phyloP scores from a whole-genome alignment of 176 grass and related monocot species.

The Aegilops sharonensis region DNA sequence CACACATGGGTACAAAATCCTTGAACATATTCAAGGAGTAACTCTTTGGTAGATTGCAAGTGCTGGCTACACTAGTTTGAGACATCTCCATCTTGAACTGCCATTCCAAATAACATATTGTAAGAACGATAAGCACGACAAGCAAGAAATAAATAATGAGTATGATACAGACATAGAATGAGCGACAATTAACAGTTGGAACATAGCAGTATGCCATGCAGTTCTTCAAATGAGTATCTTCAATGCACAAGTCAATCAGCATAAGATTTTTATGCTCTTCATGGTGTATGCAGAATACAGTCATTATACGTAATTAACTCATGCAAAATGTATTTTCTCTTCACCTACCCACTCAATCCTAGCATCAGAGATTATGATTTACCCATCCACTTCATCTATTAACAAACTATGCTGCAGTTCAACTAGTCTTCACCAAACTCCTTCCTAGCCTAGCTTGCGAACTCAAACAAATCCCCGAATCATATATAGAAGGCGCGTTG shows the following conservation, averaged over 20 bases:
- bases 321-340: neutral
- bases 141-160: neutral
- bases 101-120: slow-evolving; percentile 32
- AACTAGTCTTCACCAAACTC: neutral
- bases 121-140: neutral
- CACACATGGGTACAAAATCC: slow-evolving; percentile 91
- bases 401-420: neutral
- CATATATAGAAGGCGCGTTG: neutral
- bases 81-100: slow-evolving; percentile 99
- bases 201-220: neutral
- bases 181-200: neutral
- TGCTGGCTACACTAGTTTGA: slow-evolving; percentile 52
- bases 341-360: neutral
- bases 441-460: too few species aligned
- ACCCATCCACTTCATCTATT: neutral
- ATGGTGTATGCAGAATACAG: neutral
- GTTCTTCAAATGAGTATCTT: neutral
- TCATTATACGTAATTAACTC: neutral
- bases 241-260: neutral
- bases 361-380: neutral
- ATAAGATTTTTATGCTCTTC: neutral
- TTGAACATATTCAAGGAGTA: slow-evolving; percentile 97
- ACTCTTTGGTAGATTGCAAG: slow-evolving; percentile 81
- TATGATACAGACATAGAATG: neutral
- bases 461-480: neutral